Evolutionary conservation across 139 green algal species (phyloP).

Genomic region (Chlorella sp.): DNA sequence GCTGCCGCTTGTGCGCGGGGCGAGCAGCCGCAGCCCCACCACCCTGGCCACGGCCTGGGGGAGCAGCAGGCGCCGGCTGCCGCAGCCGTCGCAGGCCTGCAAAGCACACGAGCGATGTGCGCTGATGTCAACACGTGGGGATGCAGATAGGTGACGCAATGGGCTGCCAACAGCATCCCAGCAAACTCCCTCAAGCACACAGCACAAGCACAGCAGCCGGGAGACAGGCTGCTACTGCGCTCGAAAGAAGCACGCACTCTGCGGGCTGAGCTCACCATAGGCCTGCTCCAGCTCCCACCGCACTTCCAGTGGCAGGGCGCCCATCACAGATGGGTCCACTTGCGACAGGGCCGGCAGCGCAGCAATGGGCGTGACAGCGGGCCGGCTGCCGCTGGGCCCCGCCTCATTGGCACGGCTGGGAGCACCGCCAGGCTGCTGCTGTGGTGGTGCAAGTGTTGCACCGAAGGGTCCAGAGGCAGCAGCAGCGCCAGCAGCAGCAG

Average conservation of each 20-base stretch:
- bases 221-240: too few species aligned
- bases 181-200: too few species aligned
- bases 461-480: too few species aligned
- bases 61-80: not conserved
- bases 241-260: too few species aligned
- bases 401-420: not conserved
- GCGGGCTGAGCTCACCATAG: constrained; percentile 51
- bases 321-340: constrained; percentile 76
- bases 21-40: not conserved
- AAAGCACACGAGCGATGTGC: too few species aligned
- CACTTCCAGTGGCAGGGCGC: constrained; percentile 70
- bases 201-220: not conserved
- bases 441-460: not conserved
- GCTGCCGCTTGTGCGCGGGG: constrained; percentile 18
- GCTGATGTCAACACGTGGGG: too few species aligned
- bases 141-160: too few species aligned
- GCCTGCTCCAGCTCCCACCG: constrained; percentile 73
- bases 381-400: not conserved
- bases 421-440: not conserved
- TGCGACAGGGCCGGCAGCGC: constrained; percentile 65
- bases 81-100: constrained; percentile 13
- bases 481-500: too few species aligned
- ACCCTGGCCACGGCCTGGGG: not conserved
- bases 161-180: too few species aligned
- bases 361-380: constrained; percentile 1